Evolutionary conservation across 768 basidiomycete genomes (phyloP), one percentile per base, ranked within the genome.

Genomic region (Boletellus ananas): DNA sequence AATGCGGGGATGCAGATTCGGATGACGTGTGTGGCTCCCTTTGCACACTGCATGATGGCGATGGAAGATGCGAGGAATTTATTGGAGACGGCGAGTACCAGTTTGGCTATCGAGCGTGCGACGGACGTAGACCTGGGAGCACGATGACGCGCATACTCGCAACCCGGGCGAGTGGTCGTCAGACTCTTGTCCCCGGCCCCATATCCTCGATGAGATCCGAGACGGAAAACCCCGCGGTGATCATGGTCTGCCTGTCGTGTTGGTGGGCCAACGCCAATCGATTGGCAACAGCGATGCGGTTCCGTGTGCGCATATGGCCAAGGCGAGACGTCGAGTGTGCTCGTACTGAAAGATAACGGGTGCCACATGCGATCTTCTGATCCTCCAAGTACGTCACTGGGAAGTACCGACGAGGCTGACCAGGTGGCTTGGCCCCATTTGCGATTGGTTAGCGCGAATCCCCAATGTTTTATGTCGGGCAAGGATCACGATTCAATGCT

Each of bases 1-100:
- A 58, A 17, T 54, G 58, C 25, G 60, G 62, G 56, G 61, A 33
- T 50, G 43, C n/a, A 33, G 48, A 45, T 14, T 29, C 11, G 31
- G 20, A 62, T 56, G 62, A 54, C 56, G 61, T 58, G 29, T 47
- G 56, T 51, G 51, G 33, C 21, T 38, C 10, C 17, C 45, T 13
- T 34, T 23, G 21, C 31, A 49, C 27, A 17, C n/a, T 7, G 35
- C 34, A 29, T n/a, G 17, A 16, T 21, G 18, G 34, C 56, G 37
- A 54, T 47, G 49, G 43, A 47, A 62, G 48, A 56, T 42, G 44
- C 35, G 23, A 21, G 23, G 13, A 16, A 17, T 34, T 23, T n/a
- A 17, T 53, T 34, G 17, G 21, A 23, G 46, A 39, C 49, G 42
- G 58, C 16, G 45, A 3, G 20, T 43, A 41, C 23, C 39, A 20